Evolutionary conservation across 2,329 filamentous ascomycete genomes (phyloP), one percentile per base, ranked within the genome.

Genomic region (Paracoccidioides brasiliensis): DNA sequence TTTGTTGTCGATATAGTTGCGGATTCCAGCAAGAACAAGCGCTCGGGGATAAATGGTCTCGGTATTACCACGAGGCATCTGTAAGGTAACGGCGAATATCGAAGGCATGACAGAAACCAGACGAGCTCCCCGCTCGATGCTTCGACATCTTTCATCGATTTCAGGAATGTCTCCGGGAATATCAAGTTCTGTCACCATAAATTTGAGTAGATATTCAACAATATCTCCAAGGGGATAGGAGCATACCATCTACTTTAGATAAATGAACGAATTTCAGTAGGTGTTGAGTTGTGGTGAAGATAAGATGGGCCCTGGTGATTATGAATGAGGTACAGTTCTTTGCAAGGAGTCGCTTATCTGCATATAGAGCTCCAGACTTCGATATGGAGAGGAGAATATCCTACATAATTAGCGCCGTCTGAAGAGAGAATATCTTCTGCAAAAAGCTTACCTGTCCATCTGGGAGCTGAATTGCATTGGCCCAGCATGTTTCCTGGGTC

Each of bases 31-130:
- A 51, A 98, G 77, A 0, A 98, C 91, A 72, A 98, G 84, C 12
- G 91, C 91, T 57, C 93, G 81, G 14, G 93, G 93, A 66, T 85
- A 97, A 52, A 97, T 90, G 0, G 91, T 97, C 71, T 98, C 93
- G 1, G 97, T 74, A 62, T 98, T 98, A 22, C 93, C 93, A 64
- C 93, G 80, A 1, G 93, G 93, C 88, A 96, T 96, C 68, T 98
- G 93, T 3, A 98, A 76, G 0, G 95, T 81, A 7, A 98, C 76
- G 54, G 83, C 86, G 72, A 95, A 93, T 43, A 83, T 86, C 3
- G 88, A 88, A 1, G 93, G 91, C 70, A 95, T 90, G 33, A 90
- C 89, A 0, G 88, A 93, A 28, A 98, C 83, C 12, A 98, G 78
- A 51, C 83, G 84, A 3, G 87, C 89, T 14, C 93, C 93, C 60